Evolutionary conservation across 768 basidiomycete species (phyloP).

Genomic region (Inosperma sp.): DNA sequence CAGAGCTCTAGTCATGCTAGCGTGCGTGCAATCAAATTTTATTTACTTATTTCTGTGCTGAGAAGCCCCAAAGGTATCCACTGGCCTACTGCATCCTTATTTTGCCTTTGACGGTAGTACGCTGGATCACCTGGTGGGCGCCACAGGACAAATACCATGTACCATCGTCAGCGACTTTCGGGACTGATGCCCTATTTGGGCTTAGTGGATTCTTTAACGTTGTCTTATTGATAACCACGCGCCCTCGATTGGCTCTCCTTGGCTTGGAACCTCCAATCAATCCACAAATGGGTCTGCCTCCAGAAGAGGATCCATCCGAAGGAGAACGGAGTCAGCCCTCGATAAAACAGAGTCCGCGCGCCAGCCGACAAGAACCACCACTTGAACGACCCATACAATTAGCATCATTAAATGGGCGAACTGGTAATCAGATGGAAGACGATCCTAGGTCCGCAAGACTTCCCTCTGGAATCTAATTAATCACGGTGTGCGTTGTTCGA

Average conservation of each 20-base stretch:
- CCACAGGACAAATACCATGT: neutral
- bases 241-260: neutral
- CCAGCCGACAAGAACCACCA: no score
- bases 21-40: neutral
- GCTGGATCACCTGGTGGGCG: neutral
- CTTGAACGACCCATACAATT: no score
- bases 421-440: no score
- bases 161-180: neutral
- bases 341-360: no score
- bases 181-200: neutral
- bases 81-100: neutral
- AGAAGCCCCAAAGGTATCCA: slow-evolving; percentile 2
- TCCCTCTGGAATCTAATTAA: no score
- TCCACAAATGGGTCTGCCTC: no score
- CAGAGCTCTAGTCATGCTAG: neutral
- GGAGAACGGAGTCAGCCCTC: no score
- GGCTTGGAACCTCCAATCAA: no score
- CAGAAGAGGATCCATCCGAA: no score
- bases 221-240: neutral
- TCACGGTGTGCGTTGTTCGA: no score
- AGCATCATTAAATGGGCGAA: no score
- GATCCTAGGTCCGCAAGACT: no score
- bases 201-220: neutral
- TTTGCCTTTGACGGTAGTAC: neutral
- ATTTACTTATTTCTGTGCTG: neutral